These are phyloP conservation scores for Calonectria hongkongensis DNA, from an alignment of 2,329 filamentous ascomycete genomes.

Conservation along the genomic window DNA sequence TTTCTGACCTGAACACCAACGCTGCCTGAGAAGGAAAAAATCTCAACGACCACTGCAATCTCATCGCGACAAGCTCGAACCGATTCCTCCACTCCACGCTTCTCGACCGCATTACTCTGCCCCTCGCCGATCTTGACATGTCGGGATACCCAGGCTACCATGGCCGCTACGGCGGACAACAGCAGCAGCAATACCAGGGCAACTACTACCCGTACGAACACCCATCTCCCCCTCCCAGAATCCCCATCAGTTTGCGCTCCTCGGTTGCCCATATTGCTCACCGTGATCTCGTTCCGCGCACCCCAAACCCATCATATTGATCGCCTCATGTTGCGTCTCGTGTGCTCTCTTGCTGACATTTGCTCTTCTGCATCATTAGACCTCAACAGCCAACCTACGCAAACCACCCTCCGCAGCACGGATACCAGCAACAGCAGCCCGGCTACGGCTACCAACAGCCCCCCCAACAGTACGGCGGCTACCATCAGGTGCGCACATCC, in stretches of 20 bases:
- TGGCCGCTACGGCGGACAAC: constrained; percentile 64
- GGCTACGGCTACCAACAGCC: constrained; percentile 66
- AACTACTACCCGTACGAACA: constrained; percentile 72
- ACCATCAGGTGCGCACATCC: constrained; percentile 59
- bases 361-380: constrained; percentile 53
- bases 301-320: neutral
- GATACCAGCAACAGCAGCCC: constrained; percentile 68
- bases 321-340: constrained; percentile 15
- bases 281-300: constrained; percentile 34
- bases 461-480: constrained; percentile 62
- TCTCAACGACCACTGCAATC: constrained; percentile 21
- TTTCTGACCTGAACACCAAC: constrained; percentile 38
- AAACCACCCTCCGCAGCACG: constrained; percentile 65
- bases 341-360: constrained; percentile 51
- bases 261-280: constrained; percentile 35
- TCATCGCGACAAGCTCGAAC: constrained; percentile 21
- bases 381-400: constrained; percentile 67
- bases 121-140: constrained; percentile 64
- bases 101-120: constrained; percentile 1
- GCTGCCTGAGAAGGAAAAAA: constrained; percentile 21
- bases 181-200: constrained; percentile 61
- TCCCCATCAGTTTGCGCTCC: constrained; percentile 38
- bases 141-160: constrained; percentile 78
- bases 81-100: neutral
- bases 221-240: constrained; percentile 35